Conservation (phyloP, 2,329 filamentous ascomycete species). For the Fusarium cicatricum region DNA sequence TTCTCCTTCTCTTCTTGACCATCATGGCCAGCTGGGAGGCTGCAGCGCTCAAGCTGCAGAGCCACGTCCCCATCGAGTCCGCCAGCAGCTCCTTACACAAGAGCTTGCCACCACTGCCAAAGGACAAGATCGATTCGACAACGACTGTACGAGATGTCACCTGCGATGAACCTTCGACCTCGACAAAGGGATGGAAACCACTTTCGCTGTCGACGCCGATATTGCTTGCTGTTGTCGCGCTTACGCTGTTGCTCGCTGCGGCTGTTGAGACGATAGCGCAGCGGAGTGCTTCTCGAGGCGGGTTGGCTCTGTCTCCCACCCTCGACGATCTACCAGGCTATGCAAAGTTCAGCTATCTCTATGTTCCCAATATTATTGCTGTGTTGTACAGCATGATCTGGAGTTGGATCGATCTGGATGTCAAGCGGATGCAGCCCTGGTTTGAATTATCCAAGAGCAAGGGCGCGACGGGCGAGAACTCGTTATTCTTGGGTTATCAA, state of each 20-base stretch:
- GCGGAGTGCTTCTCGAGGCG: slow-evolving; percentile 51
- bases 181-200: slow-evolving; percentile 32
- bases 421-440: slow-evolving; percentile 67
- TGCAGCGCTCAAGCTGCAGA: slow-evolving; percentile 10
- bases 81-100: slow-evolving; percentile 11
- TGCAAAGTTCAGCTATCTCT: slow-evolving; percentile 54
- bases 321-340: slow-evolving; percentile 46
- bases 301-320: slow-evolving; percentile 44
- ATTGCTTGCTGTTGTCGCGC: slow-evolving; percentile 47
- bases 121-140: background rate
- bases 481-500: slow-evolving; percentile 63
- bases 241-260: slow-evolving; percentile 51
- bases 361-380: slow-evolving; percentile 61
- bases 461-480: slow-evolving; percentile 55
- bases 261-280: slow-evolving; percentile 56
- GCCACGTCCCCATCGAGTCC: background rate
- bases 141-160: background rate
- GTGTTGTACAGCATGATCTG: slow-evolving; percentile 65
- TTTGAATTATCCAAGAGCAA: slow-evolving; percentile 60
- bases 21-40: slow-evolving; percentile 33
- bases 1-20: background rate
- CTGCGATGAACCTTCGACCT: accelerated
- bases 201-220: slow-evolving; percentile 44
- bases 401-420: slow-evolving; percentile 67
- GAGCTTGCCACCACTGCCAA: slow-evolving; percentile 7